These are phyloP conservation scores for Colletotrichum gloeosporioides DNA, from an alignment of 2,329 filamentous ascomycete species.

Conservation along the genomic window DNA sequence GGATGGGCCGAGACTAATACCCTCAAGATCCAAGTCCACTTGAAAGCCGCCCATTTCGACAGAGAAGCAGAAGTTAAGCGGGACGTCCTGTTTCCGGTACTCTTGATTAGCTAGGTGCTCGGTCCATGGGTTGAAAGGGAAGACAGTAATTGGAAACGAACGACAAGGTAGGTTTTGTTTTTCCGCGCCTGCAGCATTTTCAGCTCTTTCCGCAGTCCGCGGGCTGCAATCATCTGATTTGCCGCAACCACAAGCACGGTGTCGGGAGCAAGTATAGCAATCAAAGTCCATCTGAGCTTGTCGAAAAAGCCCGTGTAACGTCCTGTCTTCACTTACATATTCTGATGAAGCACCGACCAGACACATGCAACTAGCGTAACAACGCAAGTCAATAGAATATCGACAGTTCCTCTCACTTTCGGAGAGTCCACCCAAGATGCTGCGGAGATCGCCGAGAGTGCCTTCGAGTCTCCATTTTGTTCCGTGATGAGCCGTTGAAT, in stretches of 20 bases:
- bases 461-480: neutral
- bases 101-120: no score
- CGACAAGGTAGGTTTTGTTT: no score
- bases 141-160: no score
- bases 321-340: constrained; percentile 30
- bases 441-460: neutral
- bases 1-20: no score
- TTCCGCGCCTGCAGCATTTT: no score
- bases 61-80: no score
- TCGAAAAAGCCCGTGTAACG: constrained; percentile 1
- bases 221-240: constrained; percentile 15
- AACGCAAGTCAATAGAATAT: constrained; percentile 38
- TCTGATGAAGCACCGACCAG: constrained; percentile 41
- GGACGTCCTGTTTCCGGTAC: no score
- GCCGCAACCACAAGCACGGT: constrained; percentile 30
- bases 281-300: constrained; percentile 33
- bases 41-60: no score
- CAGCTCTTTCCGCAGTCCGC: no score
- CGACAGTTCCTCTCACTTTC: constrained; percentile 31
- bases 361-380: constrained; percentile 39
- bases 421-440: constrained; percentile 14
- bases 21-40: no score
- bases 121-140: no score
- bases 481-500: neutral
- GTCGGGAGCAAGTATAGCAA: constrained; percentile 36